These are phyloP conservation scores for Penicillium paneum DNA, from an alignment of 2,329 filamentous ascomycete genomes.

Conservation along the genomic window DNA sequence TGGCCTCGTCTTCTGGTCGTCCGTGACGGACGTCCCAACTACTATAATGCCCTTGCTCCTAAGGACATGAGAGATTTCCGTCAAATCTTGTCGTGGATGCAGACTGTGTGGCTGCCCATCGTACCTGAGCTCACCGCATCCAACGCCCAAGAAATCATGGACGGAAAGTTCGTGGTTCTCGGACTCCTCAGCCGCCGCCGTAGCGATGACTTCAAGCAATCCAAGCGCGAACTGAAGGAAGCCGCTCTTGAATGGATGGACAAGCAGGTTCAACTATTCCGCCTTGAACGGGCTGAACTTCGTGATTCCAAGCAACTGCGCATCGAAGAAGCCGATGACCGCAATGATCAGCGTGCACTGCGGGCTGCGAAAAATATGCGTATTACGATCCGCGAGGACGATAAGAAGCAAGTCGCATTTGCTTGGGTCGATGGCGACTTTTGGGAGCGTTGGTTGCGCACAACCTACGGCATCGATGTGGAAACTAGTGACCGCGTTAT, in stretches of 20 bases:
- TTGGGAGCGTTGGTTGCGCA: constrained; percentile 94
- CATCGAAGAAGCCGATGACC: constrained; percentile 94
- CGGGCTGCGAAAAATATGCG: constrained; percentile 84
- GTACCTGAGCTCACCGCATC: constrained; percentile 88
- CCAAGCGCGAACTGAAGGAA: constrained; percentile 88
- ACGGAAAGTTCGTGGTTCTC: constrained; percentile 89
- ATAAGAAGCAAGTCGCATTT: constrained; percentile 86
- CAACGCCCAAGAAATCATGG: constrained; percentile 93
- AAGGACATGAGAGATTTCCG: constrained; percentile 87
- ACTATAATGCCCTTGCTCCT: constrained; percentile 83
- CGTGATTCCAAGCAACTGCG: constrained; percentile 91
- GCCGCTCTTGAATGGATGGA: constrained; percentile 98
- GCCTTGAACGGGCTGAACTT: constrained; percentile 87
- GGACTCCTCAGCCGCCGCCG: constrained; percentile 80
- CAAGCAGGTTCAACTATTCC: constrained; percentile 86
- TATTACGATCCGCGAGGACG: constrained; percentile 83
- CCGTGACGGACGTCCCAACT: constrained; percentile 81
- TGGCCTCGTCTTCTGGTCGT: constrained; percentile 93
- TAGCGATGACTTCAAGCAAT: constrained; percentile 71
- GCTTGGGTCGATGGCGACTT: constrained; percentile 97
- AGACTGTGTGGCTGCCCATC: constrained; percentile 90
- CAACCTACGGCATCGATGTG: constrained; percentile 90
- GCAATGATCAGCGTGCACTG: constrained; percentile 81
- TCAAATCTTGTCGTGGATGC: constrained; percentile 86
- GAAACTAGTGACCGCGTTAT: constrained; percentile 84